Base-by-base conservation (phyloP, 805 yeast species). In the Scheffersomyces coipomensis region DNA sequence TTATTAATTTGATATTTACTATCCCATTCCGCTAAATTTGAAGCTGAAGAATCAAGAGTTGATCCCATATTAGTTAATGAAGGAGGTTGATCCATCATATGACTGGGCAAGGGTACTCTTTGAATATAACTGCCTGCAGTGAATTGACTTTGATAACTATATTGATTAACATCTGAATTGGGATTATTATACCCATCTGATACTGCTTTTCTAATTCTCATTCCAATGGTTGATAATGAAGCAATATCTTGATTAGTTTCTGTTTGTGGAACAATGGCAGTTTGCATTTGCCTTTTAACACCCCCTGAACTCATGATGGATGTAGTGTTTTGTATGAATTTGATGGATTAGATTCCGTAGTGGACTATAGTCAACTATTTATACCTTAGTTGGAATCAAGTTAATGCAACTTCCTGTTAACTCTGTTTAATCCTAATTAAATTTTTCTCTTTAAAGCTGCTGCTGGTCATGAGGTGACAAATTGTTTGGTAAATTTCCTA, bases 201-300 rank as follows among this genome's bases (percentile, higher is more conserved):
- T 3, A 84, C 78, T 2, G 84, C 71, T 48, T 82, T 81, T 52
- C 91, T 73, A 42, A 85, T 78, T 45, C 88, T 71, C 88, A 82
- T 83, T 0, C 88, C 89, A 5, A 83, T 53, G 0, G 81, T 73
- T 29, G 79, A 72, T 18, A 83, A 66, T 19, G 66, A 58, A 32
- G 58, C 68, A 11, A 58, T 53, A 29, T 55, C 58, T n/a, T 62
- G 63, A 52, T 55, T 57, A 29, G 33, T 51, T 5, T 42, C 49
- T 35, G 43, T 48, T 23, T 23, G 51, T 19, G 60, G 55, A 45
- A 51, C 53, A 33, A 56, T 52, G 43, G 45, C 58, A 46, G 45
- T 59, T 61, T 58, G 61, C 68, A 54, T 68, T 56, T 50, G 59
- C 51, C 56, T 62, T 48, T 51, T 72, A 44, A 33, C 33, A 23